Evolutionary conservation across 2,329 filamentous ascomycete genomes (phyloP), one percentile per base, ranked within the genome.

Genomic region (Salinomyces thailandicus): DNA sequence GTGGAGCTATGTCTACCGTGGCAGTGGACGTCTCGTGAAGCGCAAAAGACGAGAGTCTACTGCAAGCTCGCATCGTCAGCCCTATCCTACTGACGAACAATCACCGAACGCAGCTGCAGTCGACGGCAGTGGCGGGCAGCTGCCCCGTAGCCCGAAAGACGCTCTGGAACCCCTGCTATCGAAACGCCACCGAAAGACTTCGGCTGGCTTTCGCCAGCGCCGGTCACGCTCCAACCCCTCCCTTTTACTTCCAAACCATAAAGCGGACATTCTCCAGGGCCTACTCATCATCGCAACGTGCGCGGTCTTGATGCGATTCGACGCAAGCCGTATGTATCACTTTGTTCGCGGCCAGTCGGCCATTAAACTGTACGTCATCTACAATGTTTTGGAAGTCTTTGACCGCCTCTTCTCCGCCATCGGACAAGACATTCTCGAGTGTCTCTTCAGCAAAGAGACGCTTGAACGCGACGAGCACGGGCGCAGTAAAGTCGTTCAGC

Each of bases 341-440:
- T 87, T 87, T 52, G 94, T 98, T 50, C 81, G 89, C 31, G 91
- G 86, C 0, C 91, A 98, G 60, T 89, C 87, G 2, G 87, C 89
- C 5, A 95, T 98, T 64, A 98, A 98, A 58, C 73, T 98, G 8
- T 98, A 98, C 58, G 91, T 98, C 41, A 96, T 98, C 37, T 98
- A 94, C 68, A 98, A 98, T 54, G 84, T 95, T 20, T 75, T 98
- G 4, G 91, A 98, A 62, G 83, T 93, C 2, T 82, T 82, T 36
- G 91, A 98, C 60, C 81, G 87, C 5, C 71, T 98, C 0, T 75
- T 96, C 18, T 85, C 85, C 0, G 89, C 91, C 0, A 70, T 98
- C 2, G 91, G 91, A 0, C 93, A 98, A 59, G 93, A 98, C 59
- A 84, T 98, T 1, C 75, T 96, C 4, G 91, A 98, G 59, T 96